Conservation (phyloP, 2,329 filamentous ascomycete genomes). For the Myriosclerotinia duriaeana region DNA sequence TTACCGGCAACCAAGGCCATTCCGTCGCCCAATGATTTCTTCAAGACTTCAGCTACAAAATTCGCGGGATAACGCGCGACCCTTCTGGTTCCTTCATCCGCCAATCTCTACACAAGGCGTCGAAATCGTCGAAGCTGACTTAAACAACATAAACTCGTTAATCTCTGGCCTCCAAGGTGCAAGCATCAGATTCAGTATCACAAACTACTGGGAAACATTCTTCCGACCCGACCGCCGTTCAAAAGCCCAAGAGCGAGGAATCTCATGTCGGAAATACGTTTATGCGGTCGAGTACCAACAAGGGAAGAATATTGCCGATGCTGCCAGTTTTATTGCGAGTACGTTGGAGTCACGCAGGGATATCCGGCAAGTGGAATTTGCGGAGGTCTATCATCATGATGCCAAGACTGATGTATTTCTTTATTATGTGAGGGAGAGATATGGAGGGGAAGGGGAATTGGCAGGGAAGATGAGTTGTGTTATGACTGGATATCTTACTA, state of each 20-base stretch:
- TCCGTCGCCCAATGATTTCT: constrained; percentile 50
- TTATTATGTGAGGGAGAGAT: constrained; percentile 42
- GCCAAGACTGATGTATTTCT: constrained; percentile 49
- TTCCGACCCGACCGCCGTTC: constrained; percentile 11
- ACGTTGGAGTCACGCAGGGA: constrained; percentile 49
- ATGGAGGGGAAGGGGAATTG: constrained; percentile 43
- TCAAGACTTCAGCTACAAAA: constrained; percentile 45
- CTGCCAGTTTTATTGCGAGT: constrained; percentile 41
- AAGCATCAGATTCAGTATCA: constrained; percentile 44
- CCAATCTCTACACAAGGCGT: constrained; percentile 46
- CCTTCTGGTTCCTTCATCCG: constrained; percentile 44
- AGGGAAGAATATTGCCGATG: constrained; percentile 56
- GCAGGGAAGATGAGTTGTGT: constrained; percentile 50
- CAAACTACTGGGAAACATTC: constrained; percentile 38
- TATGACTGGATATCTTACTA: constrained; percentile 42
- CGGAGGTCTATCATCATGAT: constrained; percentile 54
- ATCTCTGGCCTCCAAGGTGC: constrained; percentile 42
- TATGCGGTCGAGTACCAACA: constrained; percentile 52
- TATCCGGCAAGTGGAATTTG: constrained; percentile 48
- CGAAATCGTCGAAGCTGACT: constrained; percentile 44
- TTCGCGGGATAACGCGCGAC: constrained; percentile 52
- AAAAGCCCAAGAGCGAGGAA: constrained; percentile 40
- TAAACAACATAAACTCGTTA: constrained; percentile 32
- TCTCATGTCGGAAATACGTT: constrained; percentile 32
- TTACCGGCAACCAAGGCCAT: constrained; percentile 43